phyloP scores from a whole-genome alignment of 768 basidiomycete genomes.

The Calocybe cyanea region DNA sequence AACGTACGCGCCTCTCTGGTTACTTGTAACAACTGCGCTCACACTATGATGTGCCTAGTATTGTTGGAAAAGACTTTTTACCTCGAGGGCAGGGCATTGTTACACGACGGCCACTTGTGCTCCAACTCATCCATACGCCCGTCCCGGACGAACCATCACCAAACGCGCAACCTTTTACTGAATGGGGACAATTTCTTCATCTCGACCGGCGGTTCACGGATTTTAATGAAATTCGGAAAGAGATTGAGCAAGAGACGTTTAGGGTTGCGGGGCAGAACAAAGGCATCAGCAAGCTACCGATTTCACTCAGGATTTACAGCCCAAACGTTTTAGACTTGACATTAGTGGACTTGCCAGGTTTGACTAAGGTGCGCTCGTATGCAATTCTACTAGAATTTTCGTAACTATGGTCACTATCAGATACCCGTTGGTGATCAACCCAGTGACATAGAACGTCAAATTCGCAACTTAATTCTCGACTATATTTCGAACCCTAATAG shows the following conservation, averaged over 20 bases:
- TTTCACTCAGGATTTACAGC: constrained; percentile 93
- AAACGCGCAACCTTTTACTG: constrained; percentile 50
- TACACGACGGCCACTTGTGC: constrained; percentile 89
- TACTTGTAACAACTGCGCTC: constrained; percentile 3
- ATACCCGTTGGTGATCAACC: constrained; percentile 97
- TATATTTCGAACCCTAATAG: constrained; percentile 97
- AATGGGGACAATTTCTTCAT: constrained; percentile 98
- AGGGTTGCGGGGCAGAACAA: constrained; percentile 98
- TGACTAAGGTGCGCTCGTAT: constrained; percentile 80
- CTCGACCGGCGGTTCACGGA: constrained; percentile 97
- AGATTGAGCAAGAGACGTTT: constrained; percentile 98
- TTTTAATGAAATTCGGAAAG: constrained; percentile 88
- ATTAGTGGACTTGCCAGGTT: constrained; percentile 91
- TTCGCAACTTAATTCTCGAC: constrained; percentile 89
- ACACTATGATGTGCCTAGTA: constrained; percentile 39
- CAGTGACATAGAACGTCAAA: constrained; percentile 96
- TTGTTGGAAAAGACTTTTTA: constrained; percentile 91
- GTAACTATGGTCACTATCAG: constrained; percentile 30
- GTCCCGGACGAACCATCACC: constrained; percentile 45
- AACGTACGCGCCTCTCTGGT: constrained; percentile 58
- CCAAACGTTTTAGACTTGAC: constrained; percentile 95
- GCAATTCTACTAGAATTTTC: background rate
- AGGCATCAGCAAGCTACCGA: constrained; percentile 94
- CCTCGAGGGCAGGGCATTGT: constrained; percentile 92
- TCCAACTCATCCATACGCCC: constrained; percentile 94